These are phyloP conservation scores for Dittrichia graveolens DNA, from an alignment of 129 eudicot species.

Conservation along the genomic window DNA sequence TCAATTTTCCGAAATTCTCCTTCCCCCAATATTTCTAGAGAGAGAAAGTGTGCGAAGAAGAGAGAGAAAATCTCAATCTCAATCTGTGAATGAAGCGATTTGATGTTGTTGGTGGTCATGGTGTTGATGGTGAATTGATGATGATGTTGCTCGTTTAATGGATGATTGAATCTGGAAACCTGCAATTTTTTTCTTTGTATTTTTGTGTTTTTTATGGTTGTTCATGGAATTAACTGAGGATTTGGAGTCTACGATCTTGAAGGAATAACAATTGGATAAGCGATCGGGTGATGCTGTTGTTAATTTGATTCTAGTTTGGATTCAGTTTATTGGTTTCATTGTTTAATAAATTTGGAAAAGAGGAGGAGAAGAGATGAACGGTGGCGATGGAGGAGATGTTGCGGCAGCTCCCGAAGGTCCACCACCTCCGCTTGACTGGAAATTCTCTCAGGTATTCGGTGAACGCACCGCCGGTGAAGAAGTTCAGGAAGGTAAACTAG, in stretches of 20 bases:
- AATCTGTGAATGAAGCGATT: conserved; percentile 26
- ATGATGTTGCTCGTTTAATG: conserved; percentile 22
- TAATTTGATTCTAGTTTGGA: conserved; percentile 22
- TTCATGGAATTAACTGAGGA: conserved; percentile 36
- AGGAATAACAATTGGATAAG: conserved; percentile 18
- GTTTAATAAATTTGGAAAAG: conserved; percentile 9
- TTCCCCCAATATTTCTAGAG: conserved; percentile 24
- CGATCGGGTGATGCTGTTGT: conserved; percentile 39
- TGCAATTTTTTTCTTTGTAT: conserved; percentile 9
- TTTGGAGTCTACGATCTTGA: conserved; percentile 33
- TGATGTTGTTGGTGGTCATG: not conserved
- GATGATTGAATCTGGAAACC: conserved; percentile 43
- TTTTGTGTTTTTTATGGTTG: not conserved
- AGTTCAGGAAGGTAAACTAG: conserved; percentile 57
- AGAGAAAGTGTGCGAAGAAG: conserved; percentile 23
- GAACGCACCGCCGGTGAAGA: conserved; percentile 74
- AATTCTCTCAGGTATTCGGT: conserved; percentile 84
- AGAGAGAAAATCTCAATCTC: conserved; percentile 28
- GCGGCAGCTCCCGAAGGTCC: conserved; percentile 61
- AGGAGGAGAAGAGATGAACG: conserved; percentile 43
- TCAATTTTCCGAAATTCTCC: conserved; percentile 33
- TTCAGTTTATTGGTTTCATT: conserved; percentile 21
- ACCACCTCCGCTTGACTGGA: conserved; percentile 84
- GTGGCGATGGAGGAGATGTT: conserved; percentile 60
- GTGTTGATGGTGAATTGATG: not conserved